Evolutionary conservation across 208 protist genomes (phyloP).

Genomic region (Wallacemonas sp.): DNA sequence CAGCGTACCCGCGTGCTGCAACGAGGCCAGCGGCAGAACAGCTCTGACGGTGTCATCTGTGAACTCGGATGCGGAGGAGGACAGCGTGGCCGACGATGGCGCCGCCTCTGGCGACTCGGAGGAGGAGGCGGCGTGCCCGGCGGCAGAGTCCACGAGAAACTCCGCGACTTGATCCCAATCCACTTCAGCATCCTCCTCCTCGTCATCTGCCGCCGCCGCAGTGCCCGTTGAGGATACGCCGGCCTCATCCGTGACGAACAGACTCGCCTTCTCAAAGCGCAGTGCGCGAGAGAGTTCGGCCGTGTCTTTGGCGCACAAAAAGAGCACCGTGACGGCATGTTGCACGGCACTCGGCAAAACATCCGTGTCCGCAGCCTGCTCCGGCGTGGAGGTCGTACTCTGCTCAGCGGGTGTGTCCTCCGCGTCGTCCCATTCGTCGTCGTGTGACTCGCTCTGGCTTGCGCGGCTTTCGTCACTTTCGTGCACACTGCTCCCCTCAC

Average conservation of each 20-base stretch:
- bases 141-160: too few species aligned
- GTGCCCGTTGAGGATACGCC: conserved; percentile 30
- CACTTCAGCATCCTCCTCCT: too few species aligned
- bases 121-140: too few species aligned
- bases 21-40: conserved; percentile 40
- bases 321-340: conserved; percentile 66
- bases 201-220: conserved; percentile 22
- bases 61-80: conserved; percentile 16
- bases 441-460: too few species aligned
- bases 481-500: too few species aligned
- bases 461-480: too few species aligned
- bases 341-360: conserved; percentile 28
- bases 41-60: conserved; percentile 21
- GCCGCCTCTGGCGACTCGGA: too few species aligned
- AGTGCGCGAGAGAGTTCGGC: conserved; percentile 31
- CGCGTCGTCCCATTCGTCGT: conserved; percentile 17
- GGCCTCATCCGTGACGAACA: conserved; percentile 9
- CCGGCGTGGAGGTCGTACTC: too few species aligned
- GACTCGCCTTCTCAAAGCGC: neutral
- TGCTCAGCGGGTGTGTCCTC: neutral
- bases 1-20: conserved; percentile 34
- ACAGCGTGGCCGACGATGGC: neutral
- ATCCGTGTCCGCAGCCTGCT: too few species aligned
- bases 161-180: too few species aligned
- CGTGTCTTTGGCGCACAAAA: conserved; percentile 58